These are phyloP conservation scores for Candida takata DNA, from an alignment of 805 yeast species.

Conservation along the genomic window DNA sequence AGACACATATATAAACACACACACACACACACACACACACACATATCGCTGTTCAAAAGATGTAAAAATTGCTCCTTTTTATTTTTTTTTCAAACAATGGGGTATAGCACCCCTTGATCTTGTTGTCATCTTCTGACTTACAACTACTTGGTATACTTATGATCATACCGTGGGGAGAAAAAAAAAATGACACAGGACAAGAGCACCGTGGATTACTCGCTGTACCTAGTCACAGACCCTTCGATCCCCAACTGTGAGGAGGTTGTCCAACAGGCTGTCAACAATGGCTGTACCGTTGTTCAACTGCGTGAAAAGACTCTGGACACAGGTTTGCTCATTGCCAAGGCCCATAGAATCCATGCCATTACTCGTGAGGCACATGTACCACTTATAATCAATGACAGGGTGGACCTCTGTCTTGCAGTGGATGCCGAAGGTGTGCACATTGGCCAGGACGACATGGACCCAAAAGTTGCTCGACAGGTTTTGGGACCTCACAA, in stretches of 20 bases:
- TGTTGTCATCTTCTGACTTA: too few species aligned
- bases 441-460: constrained; percentile 90
- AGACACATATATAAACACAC: too few species aligned
- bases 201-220: constrained; percentile 39
- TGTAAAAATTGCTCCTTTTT: too few species aligned
- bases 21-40: too few species aligned
- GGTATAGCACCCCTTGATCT: too few species aligned
- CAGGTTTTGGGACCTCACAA: constrained; percentile 62
- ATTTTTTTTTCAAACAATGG: too few species aligned
- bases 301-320: constrained; percentile 77
- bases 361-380: constrained; percentile 48
- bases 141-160: too few species aligned
- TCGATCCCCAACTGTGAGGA: constrained; percentile 57
- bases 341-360: constrained; percentile 54
- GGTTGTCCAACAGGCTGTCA: constrained; percentile 57
- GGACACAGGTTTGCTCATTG: constrained; percentile 61
- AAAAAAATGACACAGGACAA: background rate
- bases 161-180: too few species aligned
- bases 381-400: constrained; percentile 80
- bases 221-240: constrained; percentile 78
- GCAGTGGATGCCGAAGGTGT: constrained; percentile 89
- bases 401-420: constrained; percentile 80
- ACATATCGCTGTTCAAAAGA: too few species aligned
- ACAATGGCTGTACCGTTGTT: constrained; percentile 71
- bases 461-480: constrained; percentile 50